Percentiles rank a stretch among this genome's conserved stretches.
phyloP scores from a whole-genome alignment of 441 rosid genomes.

The Pelargonium australe region DNA sequence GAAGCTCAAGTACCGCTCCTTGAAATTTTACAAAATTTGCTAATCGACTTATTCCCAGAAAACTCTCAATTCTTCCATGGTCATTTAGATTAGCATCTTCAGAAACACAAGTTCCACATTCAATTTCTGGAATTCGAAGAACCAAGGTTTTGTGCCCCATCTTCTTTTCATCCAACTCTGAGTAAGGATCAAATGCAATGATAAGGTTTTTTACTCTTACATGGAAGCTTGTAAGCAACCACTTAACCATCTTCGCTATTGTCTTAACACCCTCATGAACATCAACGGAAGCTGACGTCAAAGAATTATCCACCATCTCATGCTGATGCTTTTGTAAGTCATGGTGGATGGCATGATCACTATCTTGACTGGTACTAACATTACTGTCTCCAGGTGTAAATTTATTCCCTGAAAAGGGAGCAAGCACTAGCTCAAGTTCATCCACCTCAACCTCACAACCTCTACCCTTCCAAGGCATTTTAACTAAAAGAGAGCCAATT shows the following conservation, averaged over 20 bases:
- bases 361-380: conserved; percentile 30
- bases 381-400: conserved; percentile 28
- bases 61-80: conserved; percentile 36
- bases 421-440: conserved; percentile 81
- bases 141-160: conserved; percentile 47
- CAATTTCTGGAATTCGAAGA: conserved; percentile 60
- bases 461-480: conserved; percentile 76
- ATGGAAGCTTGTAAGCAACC: conserved; percentile 84
- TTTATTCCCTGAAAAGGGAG: conserved; percentile 38
- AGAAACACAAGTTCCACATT: conserved; percentile 72
- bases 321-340: conserved; percentile 37
- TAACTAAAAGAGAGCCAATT: conserved; percentile 68
- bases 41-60: conserved; percentile 68
- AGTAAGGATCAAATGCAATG: conserved; percentile 71
- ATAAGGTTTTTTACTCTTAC: conserved; percentile 65
- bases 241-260: conserved; percentile 90
- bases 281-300: conserved; percentile 45
- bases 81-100: conserved; percentile 39
- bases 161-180: conserved; percentile 30
- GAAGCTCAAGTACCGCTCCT: conserved; percentile 80
- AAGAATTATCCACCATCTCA: conserved; percentile 31
- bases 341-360: conserved; percentile 22
- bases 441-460: conserved; percentile 90
- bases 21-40: conserved; percentile 68
- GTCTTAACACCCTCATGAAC: conserved; percentile 98